Percentiles rank a stretch among this genome's conserved stretches.
Evolutionary conservation across 2,329 filamentous ascomycete genomes (phyloP).

Genomic region (Epichloe sp.): DNA sequence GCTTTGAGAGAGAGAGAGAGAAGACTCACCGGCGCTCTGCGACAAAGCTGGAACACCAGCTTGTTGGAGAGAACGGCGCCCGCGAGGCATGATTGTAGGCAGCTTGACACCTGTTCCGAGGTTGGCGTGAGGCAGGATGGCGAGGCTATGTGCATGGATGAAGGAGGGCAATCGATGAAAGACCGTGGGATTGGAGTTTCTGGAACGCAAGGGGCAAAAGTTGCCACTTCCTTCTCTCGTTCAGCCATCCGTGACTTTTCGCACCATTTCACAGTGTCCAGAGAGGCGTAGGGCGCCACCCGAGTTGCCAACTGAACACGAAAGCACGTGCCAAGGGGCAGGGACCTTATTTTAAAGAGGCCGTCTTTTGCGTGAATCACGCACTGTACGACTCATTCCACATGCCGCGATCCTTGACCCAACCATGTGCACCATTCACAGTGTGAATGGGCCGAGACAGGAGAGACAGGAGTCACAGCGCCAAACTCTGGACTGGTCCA

Average conservation of each 20-base stretch:
- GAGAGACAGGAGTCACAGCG: not conserved
- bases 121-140: not conserved
- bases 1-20: not conserved
- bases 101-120: not conserved
- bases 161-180: not conserved
- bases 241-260: slow-evolving; percentile 6
- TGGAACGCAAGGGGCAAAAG: slow-evolving; percentile 8
- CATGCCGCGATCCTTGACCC: not conserved
- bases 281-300: slow-evolving; percentile 2
- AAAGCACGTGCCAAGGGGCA: slow-evolving; percentile 17
- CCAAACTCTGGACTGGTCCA: not conserved
- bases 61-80: slow-evolving; percentile 14
- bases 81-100: slow-evolving; percentile 16
- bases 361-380: not conserved
- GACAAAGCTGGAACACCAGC: not conserved
- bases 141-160: not conserved
- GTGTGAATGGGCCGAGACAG: slow-evolving; percentile 5
- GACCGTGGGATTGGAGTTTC: not conserved
- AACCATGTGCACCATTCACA: slow-evolving; percentile 3
- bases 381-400: not conserved
- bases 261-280: slow-evolving; percentile 19
- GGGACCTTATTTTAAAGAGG: slow-evolving; percentile 2
- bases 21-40: not conserved
- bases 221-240: slow-evolving; percentile 11
- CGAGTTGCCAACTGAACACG: slow-evolving; percentile 20